Conservation (phyloP, 306 rosid species). For the Pyrus betulifolia region DNA sequence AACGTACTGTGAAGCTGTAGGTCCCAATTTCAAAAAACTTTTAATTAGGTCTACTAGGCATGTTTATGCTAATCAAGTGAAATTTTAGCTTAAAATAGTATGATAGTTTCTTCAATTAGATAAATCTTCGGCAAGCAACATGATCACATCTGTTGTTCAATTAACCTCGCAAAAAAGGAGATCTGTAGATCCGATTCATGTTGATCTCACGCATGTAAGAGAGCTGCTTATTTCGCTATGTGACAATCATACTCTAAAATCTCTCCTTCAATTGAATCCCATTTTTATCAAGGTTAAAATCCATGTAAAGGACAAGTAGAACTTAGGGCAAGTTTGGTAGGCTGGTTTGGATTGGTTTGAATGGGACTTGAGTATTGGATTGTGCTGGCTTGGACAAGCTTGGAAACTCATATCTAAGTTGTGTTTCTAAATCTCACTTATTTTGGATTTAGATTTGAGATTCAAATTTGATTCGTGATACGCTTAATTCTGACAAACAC, state of each 20-base stretch:
- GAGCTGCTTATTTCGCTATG: neutral
- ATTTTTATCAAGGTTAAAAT: neutral
- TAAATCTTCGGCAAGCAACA: too few relatives aligned
- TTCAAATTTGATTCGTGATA: too few relatives aligned
- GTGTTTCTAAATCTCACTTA: too few relatives aligned
- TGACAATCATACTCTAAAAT: too few relatives aligned
- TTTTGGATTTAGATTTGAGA: too few relatives aligned
- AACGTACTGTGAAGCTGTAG: neutral
- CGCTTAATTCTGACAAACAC: too few relatives aligned
- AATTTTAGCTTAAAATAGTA: neutral
- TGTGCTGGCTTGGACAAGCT: too few relatives aligned
- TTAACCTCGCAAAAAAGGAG: too few relatives aligned
- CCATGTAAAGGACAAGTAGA: neutral
- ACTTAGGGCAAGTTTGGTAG: neutral
- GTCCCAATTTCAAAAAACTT: neutral
- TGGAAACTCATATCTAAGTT: too few relatives aligned
- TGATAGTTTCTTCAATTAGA: neutral
- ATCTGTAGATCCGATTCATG: rapidly evolving
- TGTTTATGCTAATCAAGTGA: neutral
- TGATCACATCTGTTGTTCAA: neutral
- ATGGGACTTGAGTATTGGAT: too few relatives aligned
- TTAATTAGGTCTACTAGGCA: neutral
- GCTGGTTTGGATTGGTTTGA: too few relatives aligned
- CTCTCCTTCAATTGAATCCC: neutral
- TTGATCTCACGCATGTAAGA: too few relatives aligned